Conservation (phyloP, 2,329 filamentous ascomycete species). For the Aureobasidium subglaciale region DNA sequence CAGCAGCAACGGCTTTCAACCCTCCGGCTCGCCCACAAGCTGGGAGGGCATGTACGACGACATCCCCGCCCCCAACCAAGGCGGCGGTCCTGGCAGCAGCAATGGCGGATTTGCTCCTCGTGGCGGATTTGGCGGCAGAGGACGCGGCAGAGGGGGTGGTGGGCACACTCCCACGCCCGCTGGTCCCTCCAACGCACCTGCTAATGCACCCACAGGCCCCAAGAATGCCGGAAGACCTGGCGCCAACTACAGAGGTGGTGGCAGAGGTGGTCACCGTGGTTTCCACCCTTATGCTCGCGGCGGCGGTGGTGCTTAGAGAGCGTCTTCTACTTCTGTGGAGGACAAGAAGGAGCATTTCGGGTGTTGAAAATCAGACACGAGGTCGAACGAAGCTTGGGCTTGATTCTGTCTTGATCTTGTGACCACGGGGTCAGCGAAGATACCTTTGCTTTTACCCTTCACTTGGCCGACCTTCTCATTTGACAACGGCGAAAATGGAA, state of each 20-base stretch:
- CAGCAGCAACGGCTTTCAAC: conserved; percentile 35
- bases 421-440: too few species aligned
- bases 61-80: conserved; percentile 64
- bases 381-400: too few species aligned
- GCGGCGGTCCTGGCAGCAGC: conserved; percentile 30
- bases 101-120: conserved; percentile 29
- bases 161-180: conserved; percentile 24
- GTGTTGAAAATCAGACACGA: too few species aligned
- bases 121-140: conserved; percentile 33
- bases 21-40: conserved; percentile 63
- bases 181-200: conserved; percentile 50
- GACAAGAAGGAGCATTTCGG: too few species aligned
- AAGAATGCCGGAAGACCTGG: conserved; percentile 91
- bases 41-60: conserved; percentile 99
- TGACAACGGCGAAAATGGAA: background rate
- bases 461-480: background rate
- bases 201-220: conserved; percentile 85
- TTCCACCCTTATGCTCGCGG: conserved; percentile 66
- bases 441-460: too few species aligned
- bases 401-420: background rate
- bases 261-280: conserved; percentile 64
- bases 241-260: conserved; percentile 88
- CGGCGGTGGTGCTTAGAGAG: conserved; percentile 15
- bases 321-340: too few species aligned
- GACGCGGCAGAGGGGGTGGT: conserved; percentile 33